These are phyloP conservation scores for Dactylonectria estremocensis DNA, from an alignment of 2,329 filamentous ascomycete genomes.

Conservation along the genomic window DNA sequence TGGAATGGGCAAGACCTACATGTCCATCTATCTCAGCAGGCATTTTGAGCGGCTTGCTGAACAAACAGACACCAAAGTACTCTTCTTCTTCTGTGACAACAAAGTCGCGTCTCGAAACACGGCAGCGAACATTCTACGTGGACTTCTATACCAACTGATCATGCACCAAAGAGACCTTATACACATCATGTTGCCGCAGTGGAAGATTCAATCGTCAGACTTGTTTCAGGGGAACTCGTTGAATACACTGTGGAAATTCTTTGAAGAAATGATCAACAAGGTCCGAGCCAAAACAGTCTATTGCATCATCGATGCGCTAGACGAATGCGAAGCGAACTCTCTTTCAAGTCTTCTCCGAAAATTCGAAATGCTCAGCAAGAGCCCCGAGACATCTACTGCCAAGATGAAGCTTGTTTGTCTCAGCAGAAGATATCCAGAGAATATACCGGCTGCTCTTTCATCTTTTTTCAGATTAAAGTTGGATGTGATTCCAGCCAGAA, in stretches of 20 bases:
- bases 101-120: conserved; percentile 26
- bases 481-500: neutral
- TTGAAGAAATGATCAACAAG: neutral
- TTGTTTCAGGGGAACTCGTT: neutral
- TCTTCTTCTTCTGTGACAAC: conserved; percentile 38
- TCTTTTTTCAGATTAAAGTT: neutral
- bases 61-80: neutral
- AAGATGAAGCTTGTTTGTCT: conserved; percentile 1
- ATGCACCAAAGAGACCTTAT: accelerated
- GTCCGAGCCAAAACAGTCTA: accelerated
- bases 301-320: conserved; percentile 20
- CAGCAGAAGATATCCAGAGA: conserved; percentile 10
- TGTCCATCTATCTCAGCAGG: conserved; percentile 31
- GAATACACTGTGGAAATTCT: neutral
- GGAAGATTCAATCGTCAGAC: neutral
- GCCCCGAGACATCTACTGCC: neutral
- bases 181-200: accelerated
- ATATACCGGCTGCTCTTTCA: neutral
- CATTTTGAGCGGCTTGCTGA: neutral
- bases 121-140: conserved; percentile 22
- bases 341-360: neutral
- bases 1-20: conserved; percentile 30
- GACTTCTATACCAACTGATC: conserved; percentile 21
- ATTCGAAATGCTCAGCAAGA: neutral
- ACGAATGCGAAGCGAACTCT: conserved; percentile 20